Evolutionary conservation across 2,329 filamentous ascomycete species (phyloP), one percentile per base, ranked within the genome.

Genomic region (Neofusicoccum umdonicola): DNA sequence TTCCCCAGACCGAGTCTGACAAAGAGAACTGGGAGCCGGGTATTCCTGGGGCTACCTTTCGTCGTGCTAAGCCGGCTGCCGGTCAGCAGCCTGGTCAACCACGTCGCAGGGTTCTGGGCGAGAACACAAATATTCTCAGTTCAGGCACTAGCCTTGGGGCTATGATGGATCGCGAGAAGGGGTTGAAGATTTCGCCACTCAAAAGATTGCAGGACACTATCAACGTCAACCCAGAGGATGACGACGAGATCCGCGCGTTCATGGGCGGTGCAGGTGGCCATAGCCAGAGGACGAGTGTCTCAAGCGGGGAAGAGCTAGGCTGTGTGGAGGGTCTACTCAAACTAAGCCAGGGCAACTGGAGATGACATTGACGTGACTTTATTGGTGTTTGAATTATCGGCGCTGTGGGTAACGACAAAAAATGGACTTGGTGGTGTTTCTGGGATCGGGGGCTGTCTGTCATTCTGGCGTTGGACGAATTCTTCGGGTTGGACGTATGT

Each of bases 281-380:
- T 86, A 88, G 64, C 42, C 41, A 65, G 41, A 35, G 62, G 51
- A 57, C 72, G 45, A 78, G 74, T 51, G 70, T 77, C 48, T 79
- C 78, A 47, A 78, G 76, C 11, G 80, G 79, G 19, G 81, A 82
- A 65, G 94, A 97, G 73, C 83, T 96, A 76, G 92, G 96, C 74
- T 96, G 92, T 73, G 89, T 97, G 52, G 92, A 94, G 63, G 92
- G 92, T n/a, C 79, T 98, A 68, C 77, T 97, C 67, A 94, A 91
- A 58, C 82, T 98, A 51, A 96, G 92, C 71, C 91, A 96, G 78
- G 94, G 93, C n/a, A 92, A 92, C 73, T 97, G 93, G 93, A 60
- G 62, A 37, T 64, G 62, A 64, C 39, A 37, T 57, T 17, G 27
- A 35, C 19, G 22, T 19, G 54, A 34, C 39, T 45, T 44, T 7